Evolutionary conservation across 495 filamentous ascomycete species (phyloP), one percentile per base, ranked within the genome.

Genomic region (Hypoxylon trugodes): DNA sequence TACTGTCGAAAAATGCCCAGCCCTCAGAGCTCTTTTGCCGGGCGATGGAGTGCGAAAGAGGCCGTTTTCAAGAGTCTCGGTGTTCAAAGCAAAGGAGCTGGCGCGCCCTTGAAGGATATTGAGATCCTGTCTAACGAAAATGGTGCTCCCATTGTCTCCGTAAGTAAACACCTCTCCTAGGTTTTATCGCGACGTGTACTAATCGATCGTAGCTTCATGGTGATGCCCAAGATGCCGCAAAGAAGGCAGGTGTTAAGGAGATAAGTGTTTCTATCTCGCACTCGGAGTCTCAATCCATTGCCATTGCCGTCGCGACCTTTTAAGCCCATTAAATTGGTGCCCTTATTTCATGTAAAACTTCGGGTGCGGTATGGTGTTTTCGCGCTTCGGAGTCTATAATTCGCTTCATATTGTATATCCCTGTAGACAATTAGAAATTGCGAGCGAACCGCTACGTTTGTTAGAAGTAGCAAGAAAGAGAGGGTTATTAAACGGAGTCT

Each of bases 51-150:
- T 64, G 95, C 95, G 2, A 99, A 99, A 77, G 95, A 99, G 79
- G 95, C 94, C 3, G 92, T 99, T 3, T 99, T 99, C 81, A 99
- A 99, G 83, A 89, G 90, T 9, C 78, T 99, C n/a, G 91, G 92
- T 35, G 91, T 97, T n/a, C 74, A 82, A 64, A 85, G 91, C 72
- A 87, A 90, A 76, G 95, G 95, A 50, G 93, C 89, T 9, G 95
- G 96, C 59, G 93, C 95, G 47, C 83, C 90, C 13, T 67, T 99
- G 78, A 93, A 89, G 79, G 94, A 97, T 10, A 98, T 99, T 77
- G 95, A 99, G 82, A 93, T 99, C 59, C 74, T 82, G 32, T 86
- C 83, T 59, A 89, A 94, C 70, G 84, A 88, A 47, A 90, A 85
- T 19, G 95, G 96, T 22, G 91, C 87, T 33, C 95, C 95, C 1